These are phyloP conservation scores for Backusella australiensis DNA, from an alignment of 192 early-diverging fungal genomes.

Conservation along the genomic window DNA sequence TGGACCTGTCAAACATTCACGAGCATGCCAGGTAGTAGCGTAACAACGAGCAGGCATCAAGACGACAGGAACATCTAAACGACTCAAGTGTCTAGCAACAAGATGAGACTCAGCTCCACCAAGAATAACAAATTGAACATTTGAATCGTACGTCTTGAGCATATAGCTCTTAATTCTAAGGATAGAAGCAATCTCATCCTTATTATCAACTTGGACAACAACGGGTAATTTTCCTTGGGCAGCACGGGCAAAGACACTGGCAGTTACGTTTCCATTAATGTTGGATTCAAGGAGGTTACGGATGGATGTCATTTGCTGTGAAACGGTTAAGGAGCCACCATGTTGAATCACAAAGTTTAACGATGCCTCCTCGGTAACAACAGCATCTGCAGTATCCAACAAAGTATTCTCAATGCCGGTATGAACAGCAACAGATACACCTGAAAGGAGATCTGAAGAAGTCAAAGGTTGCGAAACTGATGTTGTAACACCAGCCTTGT, in stretches of 20 bases:
- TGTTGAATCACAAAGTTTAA: slow-evolving; percentile 57
- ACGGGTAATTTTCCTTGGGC: slow-evolving; percentile 50
- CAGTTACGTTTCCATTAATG: slow-evolving; percentile 16
- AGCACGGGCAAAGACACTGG: slow-evolving; percentile 41
- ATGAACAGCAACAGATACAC: slow-evolving; percentile 62
- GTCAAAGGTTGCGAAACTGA: slow-evolving; percentile 54
- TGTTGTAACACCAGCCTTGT: slow-evolving; percentile 57
- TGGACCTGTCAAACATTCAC: slow-evolving; percentile 56
- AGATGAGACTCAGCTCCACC: slow-evolving; percentile 69
- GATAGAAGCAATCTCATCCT: slow-evolving; percentile 64
- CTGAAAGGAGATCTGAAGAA: slow-evolving; percentile 44
- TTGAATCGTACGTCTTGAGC: neutral
- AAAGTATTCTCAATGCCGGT: slow-evolving; percentile 55
- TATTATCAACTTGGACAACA: slow-evolving; percentile 47
- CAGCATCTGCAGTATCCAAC: slow-evolving; percentile 30
- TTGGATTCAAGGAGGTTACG: slow-evolving; percentile 38
- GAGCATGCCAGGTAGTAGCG: slow-evolving; percentile 57
- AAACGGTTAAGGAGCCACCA: slow-evolving; percentile 38
- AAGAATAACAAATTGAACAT: slow-evolving; percentile 50
- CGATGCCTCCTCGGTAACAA: slow-evolving; percentile 56
- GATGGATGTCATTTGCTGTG: slow-evolving; percentile 50
- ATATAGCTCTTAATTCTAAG: slow-evolving; percentile 56
- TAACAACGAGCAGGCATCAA: slow-evolving; percentile 62
- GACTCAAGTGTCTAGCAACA: slow-evolving; percentile 56
- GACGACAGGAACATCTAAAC: slow-evolving; percentile 58